Conservation (phyloP, 495 filamentous ascomycete species). For the Xylaria grammica region DNA sequence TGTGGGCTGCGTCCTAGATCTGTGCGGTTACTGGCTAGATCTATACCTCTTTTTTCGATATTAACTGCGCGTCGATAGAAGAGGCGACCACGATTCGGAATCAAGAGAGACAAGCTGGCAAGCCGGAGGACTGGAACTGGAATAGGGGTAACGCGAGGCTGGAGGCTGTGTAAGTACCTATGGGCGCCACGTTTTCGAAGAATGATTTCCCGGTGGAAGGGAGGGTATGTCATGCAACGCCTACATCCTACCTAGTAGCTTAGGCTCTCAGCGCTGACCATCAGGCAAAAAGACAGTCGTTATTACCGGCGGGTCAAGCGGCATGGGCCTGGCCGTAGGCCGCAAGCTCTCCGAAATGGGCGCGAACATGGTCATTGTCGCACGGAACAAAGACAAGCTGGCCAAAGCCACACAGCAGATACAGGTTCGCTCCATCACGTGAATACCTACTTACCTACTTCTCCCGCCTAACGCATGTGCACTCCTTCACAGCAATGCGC, state of each 20-base stretch:
- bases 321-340: constrained; percentile 75
- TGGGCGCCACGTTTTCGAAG: neutral
- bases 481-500: constrained; percentile 43
- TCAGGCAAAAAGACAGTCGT: constrained; percentile 64
- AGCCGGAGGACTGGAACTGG: too few species aligned
- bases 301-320: constrained; percentile 83
- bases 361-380: constrained; percentile 78
- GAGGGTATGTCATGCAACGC: constrained; percentile 55
- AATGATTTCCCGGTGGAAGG: constrained; percentile 77
- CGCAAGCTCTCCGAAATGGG: constrained; percentile 73
- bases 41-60: too few species aligned
- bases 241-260: neutral
- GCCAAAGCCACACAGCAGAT: constrained; percentile 65
- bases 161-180: neutral
- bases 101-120: too few species aligned
- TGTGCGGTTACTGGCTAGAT: too few species aligned
- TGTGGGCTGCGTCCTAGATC: too few species aligned
- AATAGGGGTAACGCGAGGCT: too few species aligned
- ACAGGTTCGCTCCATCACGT: constrained; percentile 44
- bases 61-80: too few species aligned
- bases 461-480: neutral
- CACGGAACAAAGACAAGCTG: constrained; percentile 70
- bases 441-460: neutral
- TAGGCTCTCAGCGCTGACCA: neutral
- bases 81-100: too few species aligned